Evolutionary conservation across 129 eudicot species (phyloP), one percentile per base, ranked within the genome.

Genomic region (Saussurea involucrata): DNA sequence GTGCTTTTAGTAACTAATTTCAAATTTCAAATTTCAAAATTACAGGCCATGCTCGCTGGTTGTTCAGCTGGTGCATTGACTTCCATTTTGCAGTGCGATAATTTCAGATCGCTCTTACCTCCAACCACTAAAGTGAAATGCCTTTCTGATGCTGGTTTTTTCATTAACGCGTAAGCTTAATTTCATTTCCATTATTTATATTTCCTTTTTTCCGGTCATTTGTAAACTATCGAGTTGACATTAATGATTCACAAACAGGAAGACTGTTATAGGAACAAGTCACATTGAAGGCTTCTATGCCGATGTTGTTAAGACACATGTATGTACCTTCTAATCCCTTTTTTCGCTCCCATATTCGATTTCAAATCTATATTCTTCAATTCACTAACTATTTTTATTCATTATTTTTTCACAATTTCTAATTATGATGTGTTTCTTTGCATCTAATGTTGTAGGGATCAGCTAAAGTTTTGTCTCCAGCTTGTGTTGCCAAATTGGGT

Each of bases 21-120:
- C 3, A 1, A 61, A 72, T 49, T 13, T 21, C 3, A 1, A 61
- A 33, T 31, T 27, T 67, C 12, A 4, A 20, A 53, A 12, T 69
- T 27, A 20, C 66, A 95, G 98, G 97, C 96, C 37, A 80, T 95
- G 67, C 83, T 95, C 21, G 90, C 90, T 61, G 97, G 99, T 31
- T 95, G 99, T 78, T 95, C 99, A 53, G 99, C 99, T 76, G 99
- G 99, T 72, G 99, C 96, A 27, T 73, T 95, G 74, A 82, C 96
- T 70, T 78, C 95, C 46, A 95, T 95, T 42, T 77, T 92, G 46
- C 93, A 91, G 25, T 95, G 98, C 77, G 98, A 95, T 86, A 86
- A 76, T 68, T 95, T 95, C 79, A 83, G 88, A 76, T 79, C 88
- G n/a, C 85, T 86, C n/a, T 76, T 95, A 63, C 99, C 99, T 5